phyloP scores from a whole-genome alignment of 1,284 basidiomycete genomes.

The Tilletia caries region DNA sequence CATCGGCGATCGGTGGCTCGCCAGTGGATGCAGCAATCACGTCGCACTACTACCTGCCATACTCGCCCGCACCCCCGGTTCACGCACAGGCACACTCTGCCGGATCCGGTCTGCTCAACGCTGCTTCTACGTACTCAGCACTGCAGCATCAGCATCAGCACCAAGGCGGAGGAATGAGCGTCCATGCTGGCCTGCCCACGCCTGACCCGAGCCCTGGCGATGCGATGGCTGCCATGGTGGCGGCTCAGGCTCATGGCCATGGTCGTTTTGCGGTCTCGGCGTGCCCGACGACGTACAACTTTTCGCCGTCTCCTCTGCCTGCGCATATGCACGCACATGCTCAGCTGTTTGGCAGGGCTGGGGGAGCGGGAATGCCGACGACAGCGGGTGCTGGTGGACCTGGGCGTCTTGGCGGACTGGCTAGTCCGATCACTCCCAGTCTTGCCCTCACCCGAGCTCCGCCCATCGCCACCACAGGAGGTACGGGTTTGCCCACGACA shows the following conservation, averaged over 20 bases:
- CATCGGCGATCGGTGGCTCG: conserved; percentile 2
- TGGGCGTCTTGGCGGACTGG: background rate
- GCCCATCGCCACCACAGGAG: background rate
- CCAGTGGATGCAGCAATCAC: background rate
- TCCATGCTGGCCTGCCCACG: background rate
- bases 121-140: background rate
- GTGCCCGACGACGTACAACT: background rate
- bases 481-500: background rate
- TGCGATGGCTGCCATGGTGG: background rate
- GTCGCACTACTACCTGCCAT: background rate
- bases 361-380: too few relatives aligned
- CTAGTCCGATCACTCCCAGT: background rate
- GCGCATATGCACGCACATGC: background rate
- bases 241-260: background rate
- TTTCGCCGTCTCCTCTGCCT: background rate
- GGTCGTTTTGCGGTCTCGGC: background rate
- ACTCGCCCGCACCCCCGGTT: background rate
- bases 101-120: background rate
- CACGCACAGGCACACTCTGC: background rate
- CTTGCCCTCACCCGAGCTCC: background rate
- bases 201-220: conserved; percentile 3
- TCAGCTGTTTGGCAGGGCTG: too few relatives aligned
- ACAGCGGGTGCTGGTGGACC: background rate
- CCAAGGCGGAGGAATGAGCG: background rate
- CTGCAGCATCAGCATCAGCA: background rate